A percentile compares a stretch with the other conserved stretches of the same genome.
phyloP scores from a whole-genome alignment of 2,329 filamentous ascomycete genomes.

The Aaosphaeria arxii region DNA sequence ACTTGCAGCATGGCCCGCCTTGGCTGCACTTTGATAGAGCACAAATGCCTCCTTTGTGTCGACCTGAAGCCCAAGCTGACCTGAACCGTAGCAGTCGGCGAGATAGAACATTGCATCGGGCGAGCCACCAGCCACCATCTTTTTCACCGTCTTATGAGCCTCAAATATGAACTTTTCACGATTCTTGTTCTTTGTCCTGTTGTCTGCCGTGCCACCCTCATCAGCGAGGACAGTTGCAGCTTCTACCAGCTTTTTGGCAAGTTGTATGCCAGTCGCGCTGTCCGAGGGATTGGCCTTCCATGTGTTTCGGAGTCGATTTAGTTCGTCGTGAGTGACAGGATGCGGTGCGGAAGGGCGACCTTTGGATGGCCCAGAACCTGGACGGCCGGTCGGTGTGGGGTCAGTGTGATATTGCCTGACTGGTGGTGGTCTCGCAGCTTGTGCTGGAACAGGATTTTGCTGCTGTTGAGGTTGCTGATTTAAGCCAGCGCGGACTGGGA shows the following conservation, averaged over 20 bases:
- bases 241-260: slow-evolving; percentile 84
- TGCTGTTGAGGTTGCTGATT: slow-evolving; percentile 30
- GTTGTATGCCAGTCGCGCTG: slow-evolving; percentile 64
- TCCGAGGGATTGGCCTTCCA: slow-evolving; percentile 73
- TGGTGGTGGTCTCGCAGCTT: slow-evolving; percentile 29
- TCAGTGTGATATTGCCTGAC: slow-evolving; percentile 51
- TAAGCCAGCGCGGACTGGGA: slow-evolving; percentile 53
- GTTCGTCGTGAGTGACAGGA: slow-evolving; percentile 73
- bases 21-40: slow-evolving; percentile 90
- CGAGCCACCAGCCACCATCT: slow-evolving; percentile 70
- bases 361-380: slow-evolving; percentile 4
- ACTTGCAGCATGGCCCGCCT: slow-evolving; percentile 78
- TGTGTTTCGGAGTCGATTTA: slow-evolving; percentile 69
- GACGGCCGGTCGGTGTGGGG: slow-evolving; percentile 34
- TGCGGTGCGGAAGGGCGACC: slow-evolving; percentile 17
- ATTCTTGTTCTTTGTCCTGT: slow-evolving; percentile 58
- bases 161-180: slow-evolving; percentile 83
- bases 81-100: slow-evolving; percentile 84
- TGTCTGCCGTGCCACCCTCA: slow-evolving; percentile 69
- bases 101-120: slow-evolving; percentile 90
- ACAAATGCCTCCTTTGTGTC: slow-evolving; percentile 92
- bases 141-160: slow-evolving; percentile 88
- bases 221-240: slow-evolving; percentile 77
- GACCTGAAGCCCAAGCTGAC: slow-evolving; percentile 71
- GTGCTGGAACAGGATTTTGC: slow-evolving; percentile 7